Evolutionary conservation across 31 red algal genomes (phyloP), one percentile per base, ranked within the genome.

Genomic region (Endocladia muricata): DNA sequence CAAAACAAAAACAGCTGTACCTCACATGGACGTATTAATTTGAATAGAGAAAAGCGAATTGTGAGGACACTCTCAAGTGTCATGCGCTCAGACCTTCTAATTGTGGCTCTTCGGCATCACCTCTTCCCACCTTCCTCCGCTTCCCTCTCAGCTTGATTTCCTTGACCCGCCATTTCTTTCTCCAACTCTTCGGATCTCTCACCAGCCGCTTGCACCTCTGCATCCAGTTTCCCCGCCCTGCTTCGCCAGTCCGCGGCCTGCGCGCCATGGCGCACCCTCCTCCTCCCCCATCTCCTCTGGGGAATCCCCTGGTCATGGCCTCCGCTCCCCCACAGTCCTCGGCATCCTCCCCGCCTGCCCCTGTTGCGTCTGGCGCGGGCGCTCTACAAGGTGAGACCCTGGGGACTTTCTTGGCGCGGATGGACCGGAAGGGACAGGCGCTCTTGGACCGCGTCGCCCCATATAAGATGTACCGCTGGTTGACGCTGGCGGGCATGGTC

Each of bases 391-490:
- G 9, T 11, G 63, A 71, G 3, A 51, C 23, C 29, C 39, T 76
- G 2, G 26, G 48, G 4, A 25, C 66, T 17, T n/a, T 55, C 22
- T 32, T 73, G 3, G 42, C 25, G 1, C 55, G 64, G 8, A 51
- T 88, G 41, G 86, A 90, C 35, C 58, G 60, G 2, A 41, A 65
- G 0, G 67, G 51, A 32, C 92, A 78, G 61, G 9, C 38, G 4
- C 26, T 88, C 32, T 76, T 97, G 7, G 94, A 97, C 59, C 61
- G 61, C 21, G 38, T 90, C 36, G 82, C 90, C 0, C 94, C 94
- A 26, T 79, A 79, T 59, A 74, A 41, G 54, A 21, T 90, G 13
- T 68, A 90, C 38, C 94, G 94, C 30, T 97, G 94, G 94, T 48
- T 94, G 15, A 73, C 40, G 1, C 73, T 94, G 32, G 47, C 48